Conservation (phyloP, 2,329 filamentous ascomycete genomes). For the Colletotrichum theobromicola region DNA sequence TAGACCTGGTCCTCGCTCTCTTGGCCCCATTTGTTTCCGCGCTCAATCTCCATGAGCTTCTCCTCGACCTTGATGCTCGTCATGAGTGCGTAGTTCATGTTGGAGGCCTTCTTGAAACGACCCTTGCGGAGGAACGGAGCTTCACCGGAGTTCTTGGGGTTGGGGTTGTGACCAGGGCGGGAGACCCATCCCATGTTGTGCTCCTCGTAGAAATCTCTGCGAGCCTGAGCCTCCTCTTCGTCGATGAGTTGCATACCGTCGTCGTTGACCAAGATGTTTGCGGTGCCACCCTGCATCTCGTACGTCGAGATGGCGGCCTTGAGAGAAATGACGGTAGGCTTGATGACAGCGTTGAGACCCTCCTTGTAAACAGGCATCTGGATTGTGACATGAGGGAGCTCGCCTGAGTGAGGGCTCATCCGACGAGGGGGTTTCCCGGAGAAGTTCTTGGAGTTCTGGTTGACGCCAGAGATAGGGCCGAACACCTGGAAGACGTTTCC, state of each 20-base stretch:
- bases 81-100: conserved; percentile 70
- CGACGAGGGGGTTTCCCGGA: conserved; percentile 40
- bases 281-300: conserved; percentile 64
- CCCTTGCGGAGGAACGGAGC: conserved; percentile 59
- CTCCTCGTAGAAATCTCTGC: conserved; percentile 61
- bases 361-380: conserved; percentile 52
- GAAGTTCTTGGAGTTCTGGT: conserved; percentile 49
- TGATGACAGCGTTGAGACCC: conserved; percentile 45
- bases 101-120: conserved; percentile 71
- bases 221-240: conserved; percentile 49
- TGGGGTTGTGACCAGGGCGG: conserved; percentile 56
- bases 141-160: conserved; percentile 51
- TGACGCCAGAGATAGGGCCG: conserved; percentile 51
- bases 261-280: conserved; percentile 72
- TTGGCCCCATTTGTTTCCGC: conserved; percentile 39
- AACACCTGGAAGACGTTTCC: conserved; percentile 48
- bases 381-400: conserved; percentile 46
- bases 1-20: conserved; percentile 52
- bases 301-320: conserved; percentile 56
- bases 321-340: conserved; percentile 52
- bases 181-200: conserved; percentile 63
- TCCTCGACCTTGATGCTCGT: conserved; percentile 63
- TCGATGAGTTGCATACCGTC: conserved; percentile 70
- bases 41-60: conserved; percentile 43
- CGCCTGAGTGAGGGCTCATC: conserved; percentile 34